Evolutionary conservation across 345 rosid genomes (phyloP).

Genomic region (Draba incana): DNA sequence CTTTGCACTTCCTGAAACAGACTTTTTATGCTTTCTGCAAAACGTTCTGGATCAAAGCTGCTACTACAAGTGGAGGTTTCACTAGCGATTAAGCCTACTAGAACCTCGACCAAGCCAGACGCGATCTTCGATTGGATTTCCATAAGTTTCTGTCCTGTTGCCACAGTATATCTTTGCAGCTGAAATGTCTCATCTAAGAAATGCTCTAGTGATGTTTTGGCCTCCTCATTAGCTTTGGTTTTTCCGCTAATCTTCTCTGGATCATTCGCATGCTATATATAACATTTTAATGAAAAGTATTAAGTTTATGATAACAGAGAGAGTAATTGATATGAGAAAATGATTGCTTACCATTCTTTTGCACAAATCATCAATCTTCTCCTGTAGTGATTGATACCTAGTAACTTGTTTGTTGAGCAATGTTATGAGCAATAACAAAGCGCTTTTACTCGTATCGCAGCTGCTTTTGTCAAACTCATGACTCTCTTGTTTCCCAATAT

Average conservation of each 20-base stretch:
- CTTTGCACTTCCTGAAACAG: conserved; percentile 86
- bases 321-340: conserved; percentile 8
- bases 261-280: conserved; percentile 61
- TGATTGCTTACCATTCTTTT: conserved; percentile 69
- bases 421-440: conserved; percentile 55
- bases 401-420: conserved; percentile 75
- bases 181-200: conserved; percentile 88
- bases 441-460: conserved; percentile 45
- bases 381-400: conserved; percentile 89
- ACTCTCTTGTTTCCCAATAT: conserved; percentile 65
- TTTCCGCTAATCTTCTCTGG: conserved; percentile 41
- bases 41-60: conserved; percentile 65
- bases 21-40: conserved; percentile 61
- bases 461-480: conserved; percentile 44
- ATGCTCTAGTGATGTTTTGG: conserved; percentile 62
- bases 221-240: conserved; percentile 40
- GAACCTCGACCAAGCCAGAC: conserved; percentile 53
- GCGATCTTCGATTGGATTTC: conserved; percentile 76
- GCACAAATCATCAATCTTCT: conserved; percentile 81
- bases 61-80: conserved; percentile 35
- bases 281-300: conserved; percentile 3
- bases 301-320: conserved; percentile 28
- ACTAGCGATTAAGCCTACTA: conserved; percentile 50
- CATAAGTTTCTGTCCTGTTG: conserved; percentile 79
- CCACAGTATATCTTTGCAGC: conserved; percentile 80